Base-by-base conservation (phyloP, 169 alveolate genomes). In the Plasmodium coatneyi region DNA sequence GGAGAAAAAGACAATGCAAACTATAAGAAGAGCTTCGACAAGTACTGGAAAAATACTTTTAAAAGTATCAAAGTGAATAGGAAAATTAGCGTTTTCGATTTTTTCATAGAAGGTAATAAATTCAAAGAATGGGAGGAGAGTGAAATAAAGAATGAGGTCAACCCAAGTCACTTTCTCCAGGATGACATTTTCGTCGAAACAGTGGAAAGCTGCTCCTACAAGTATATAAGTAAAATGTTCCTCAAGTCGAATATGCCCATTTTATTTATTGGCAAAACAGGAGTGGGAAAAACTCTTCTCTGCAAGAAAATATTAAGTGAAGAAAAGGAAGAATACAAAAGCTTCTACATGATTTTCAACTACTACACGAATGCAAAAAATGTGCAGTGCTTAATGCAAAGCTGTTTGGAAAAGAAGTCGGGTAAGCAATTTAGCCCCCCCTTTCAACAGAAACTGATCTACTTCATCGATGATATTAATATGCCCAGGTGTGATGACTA, bases 401-500 rank as follows among this genome's bases (percentile, higher is more conserved):
- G 92, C 19, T 97, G 97, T 12, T 95, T 96, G 78, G 99, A 98
- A 94, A 98, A 98, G 97, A 98, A 98, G 95, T 99, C 99, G n/a
- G 99, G 99, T 86, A 96, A 98, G 84, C 96, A 98, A 82, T 98
- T 95, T 92, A 99, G 99, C 3, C 99, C 99, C 28, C 98, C 98
- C 19, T 98, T 98, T 52, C 98, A 98, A 95, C 98, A 97, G 83
- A 97, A 97, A 93, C 91, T 98, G 94, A 98, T 98, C 86, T 98
- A 98, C 93, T 98, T 98, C 96, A 97, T 98, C 82, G 99, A 98
- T 95, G 99, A 98, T 92, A 95, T 98, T 70, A 98, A 98, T 96
- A 98, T 98, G 99, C 99, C 99, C 25, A 97, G 97, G 92, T 96
- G 98, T 84, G 99, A 98, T 96, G 98, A 98, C 76, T 98, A 98